A percentile compares a stretch with the other conserved stretches of the same genome.
phyloP scores from a whole-genome alignment of 2,329 filamentous ascomycete genomes.

The Talaromyces sp. region DNA sequence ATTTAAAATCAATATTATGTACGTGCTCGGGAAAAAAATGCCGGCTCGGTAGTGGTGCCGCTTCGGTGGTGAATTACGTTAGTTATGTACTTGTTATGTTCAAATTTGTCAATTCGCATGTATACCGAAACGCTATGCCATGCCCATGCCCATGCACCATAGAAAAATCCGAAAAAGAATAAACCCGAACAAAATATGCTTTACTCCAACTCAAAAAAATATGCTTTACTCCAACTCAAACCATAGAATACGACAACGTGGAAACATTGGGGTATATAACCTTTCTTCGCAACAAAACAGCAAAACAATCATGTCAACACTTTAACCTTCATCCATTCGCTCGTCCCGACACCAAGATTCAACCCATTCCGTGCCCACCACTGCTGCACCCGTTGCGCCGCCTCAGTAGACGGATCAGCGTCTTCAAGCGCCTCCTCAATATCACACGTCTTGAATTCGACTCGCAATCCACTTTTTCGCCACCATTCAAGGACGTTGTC shows the following conservation, averaged over 20 bases:
- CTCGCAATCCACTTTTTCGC: conserved; percentile 65
- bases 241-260: too few species aligned
- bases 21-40: too few species aligned
- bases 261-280: conserved; percentile 13
- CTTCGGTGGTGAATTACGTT: neutral
- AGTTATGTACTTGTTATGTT: neutral
- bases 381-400: conserved; percentile 65
- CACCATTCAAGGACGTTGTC: conserved; percentile 88
- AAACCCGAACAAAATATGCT: too few species aligned
- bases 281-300: neutral
- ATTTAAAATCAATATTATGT: neutral
- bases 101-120: neutral
- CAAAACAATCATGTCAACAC: conserved; percentile 44
- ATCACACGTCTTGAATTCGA: conserved; percentile 92
- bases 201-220: neutral
- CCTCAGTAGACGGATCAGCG: conserved; percentile 58
- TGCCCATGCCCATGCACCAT: neutral
- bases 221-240: neutral
- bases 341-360: conserved; percentile 74
- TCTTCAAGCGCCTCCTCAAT: conserved; percentile 94
- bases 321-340: conserved; percentile 83
- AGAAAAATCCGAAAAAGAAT: neutral
- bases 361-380: conserved; percentile 89
- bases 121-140: neutral
- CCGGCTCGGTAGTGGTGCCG: too few species aligned